These are phyloP conservation scores for Anthoceros angustus DNA, from an alignment of 225 moss, liverwort and hornwort genomes.

Conservation along the genomic window DNA sequence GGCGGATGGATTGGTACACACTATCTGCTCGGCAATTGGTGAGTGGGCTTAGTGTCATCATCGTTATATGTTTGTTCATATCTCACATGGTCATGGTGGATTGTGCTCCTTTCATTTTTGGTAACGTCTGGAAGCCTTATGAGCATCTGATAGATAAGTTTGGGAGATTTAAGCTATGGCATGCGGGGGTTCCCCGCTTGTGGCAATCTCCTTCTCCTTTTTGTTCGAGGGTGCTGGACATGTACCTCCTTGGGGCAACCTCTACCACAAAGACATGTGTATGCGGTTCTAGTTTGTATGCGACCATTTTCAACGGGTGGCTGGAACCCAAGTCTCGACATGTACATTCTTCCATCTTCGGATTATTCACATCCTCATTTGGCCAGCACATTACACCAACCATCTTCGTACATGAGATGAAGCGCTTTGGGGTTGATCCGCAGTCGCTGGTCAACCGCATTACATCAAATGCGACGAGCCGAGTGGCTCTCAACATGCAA, in stretches of 20 bases:
- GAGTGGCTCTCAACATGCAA: constrained; percentile 91
- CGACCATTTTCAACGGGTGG: constrained; percentile 96
- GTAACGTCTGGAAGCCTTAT: too few relatives aligned
- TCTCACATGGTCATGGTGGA: too few relatives aligned
- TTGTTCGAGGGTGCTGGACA: constrained; percentile 69
- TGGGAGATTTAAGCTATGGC: constrained; percentile 88
- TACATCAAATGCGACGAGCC: constrained; percentile 70
- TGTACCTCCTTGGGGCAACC: constrained; percentile 55
- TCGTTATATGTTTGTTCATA: neutral
- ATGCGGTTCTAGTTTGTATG: constrained; percentile 67
- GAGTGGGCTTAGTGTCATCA: constrained; percentile 9
- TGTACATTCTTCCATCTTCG: constrained; percentile 27
- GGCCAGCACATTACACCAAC: too few relatives aligned
- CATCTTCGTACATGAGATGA: too few relatives aligned
- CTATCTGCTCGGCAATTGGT: constrained; percentile 80
- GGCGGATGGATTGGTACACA: constrained; percentile 74
- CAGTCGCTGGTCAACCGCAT: constrained; percentile 89
- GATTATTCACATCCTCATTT: neutral
- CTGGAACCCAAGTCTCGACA: constrained; percentile 93
- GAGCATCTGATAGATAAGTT: constrained; percentile 83
- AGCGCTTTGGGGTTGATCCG: neutral
- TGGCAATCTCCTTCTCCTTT: constrained; percentile 82
- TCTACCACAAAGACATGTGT: constrained; percentile 34
- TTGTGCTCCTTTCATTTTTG: too few relatives aligned
- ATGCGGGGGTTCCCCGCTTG: constrained; percentile 74